Evolutionary conservation across 2,329 filamentous ascomycete genomes (phyloP).

Genomic region (Aspergillus proliferans): DNA sequence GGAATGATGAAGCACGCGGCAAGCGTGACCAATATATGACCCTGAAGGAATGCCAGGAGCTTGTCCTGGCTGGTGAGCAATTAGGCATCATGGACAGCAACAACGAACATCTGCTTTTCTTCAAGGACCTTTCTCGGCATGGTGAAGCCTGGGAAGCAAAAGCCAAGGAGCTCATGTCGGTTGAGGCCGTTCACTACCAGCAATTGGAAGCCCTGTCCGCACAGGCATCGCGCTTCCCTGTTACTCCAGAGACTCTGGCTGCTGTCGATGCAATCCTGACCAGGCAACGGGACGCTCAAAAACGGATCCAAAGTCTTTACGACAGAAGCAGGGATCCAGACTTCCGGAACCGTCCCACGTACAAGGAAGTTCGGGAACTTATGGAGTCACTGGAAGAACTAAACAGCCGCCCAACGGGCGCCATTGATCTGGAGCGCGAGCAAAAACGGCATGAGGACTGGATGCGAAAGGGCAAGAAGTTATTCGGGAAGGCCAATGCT

Average conservation of each 20-base stretch:
- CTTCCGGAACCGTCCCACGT: conserved; percentile 73
- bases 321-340: conserved; percentile 70
- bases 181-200: conserved; percentile 85
- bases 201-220: conserved; percentile 86
- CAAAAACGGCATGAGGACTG: conserved; percentile 95
- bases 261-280: conserved; percentile 86
- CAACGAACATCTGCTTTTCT: conserved; percentile 71
- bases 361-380: conserved; percentile 82
- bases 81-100: conserved; percentile 72
- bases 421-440: conserved; percentile 87
- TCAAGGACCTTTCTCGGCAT: conserved; percentile 66
- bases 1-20: conserved; percentile 72
- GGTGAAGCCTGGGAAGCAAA: conserved; percentile 90
- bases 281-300: conserved; percentile 91
- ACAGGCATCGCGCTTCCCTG: conserved; percentile 74
- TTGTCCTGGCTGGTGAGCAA: conserved; percentile 71
- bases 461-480: conserved; percentile 97
- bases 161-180: conserved; percentile 85
- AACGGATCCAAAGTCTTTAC: conserved; percentile 75
- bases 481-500: conserved; percentile 97
- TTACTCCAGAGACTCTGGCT: conserved; percentile 71
- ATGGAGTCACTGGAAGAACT: conserved; percentile 81
- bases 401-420: conserved; percentile 86
- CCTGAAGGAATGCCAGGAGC: conserved; percentile 68
- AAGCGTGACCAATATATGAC: conserved; percentile 62